A percentile compares a stretch with the other conserved stretches of the same genome.
These are phyloP conservation scores for Talaromyces albobiverticillius DNA, from an alignment of 2,329 filamentous ascomycete species.

Conservation along the genomic window DNA sequence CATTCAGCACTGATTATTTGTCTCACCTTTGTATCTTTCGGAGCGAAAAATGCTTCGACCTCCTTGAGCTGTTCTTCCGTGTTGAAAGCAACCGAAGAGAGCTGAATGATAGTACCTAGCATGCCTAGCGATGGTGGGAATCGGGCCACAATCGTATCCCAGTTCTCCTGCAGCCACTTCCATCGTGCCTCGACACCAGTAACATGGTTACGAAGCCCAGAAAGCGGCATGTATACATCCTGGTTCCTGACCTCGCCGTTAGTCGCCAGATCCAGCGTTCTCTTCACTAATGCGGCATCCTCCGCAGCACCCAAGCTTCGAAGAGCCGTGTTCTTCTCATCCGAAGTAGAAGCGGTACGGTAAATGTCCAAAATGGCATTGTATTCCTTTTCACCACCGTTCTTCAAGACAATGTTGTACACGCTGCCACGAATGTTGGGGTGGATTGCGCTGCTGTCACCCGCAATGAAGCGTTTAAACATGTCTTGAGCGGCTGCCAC, in stretches of 20 bases:
- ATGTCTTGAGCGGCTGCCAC: constrained; percentile 81
- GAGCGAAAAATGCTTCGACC: constrained; percentile 76
- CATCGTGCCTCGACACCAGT: constrained; percentile 79
- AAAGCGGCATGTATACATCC: constrained; percentile 86
- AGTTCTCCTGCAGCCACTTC: constrained; percentile 80
- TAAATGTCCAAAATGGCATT: constrained; percentile 73
- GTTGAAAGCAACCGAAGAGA: constrained; percentile 79
- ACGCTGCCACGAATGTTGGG: constrained; percentile 87
- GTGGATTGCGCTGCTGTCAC: constrained; percentile 79
- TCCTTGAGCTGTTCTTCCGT: constrained; percentile 70
- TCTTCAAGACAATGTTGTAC: constrained; percentile 77
- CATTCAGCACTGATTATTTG: not conserved
- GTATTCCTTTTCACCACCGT: constrained; percentile 85
- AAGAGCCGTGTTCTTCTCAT: constrained; percentile 89
- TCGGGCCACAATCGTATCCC: constrained; percentile 77
- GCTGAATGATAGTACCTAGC: constrained; percentile 77
- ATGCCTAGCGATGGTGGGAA: constrained; percentile 84
- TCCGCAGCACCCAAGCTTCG: constrained; percentile 77
- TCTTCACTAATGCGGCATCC: constrained; percentile 74
- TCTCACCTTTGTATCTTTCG: constrained; percentile 71
- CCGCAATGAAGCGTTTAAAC: constrained; percentile 79
- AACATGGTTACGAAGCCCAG: constrained; percentile 71
- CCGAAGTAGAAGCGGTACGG: constrained; percentile 69
- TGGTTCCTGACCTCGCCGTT: constrained; percentile 86
- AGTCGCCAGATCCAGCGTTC: constrained; percentile 71